Conservation (phyloP, 73 alveolate species). For the Tetrahymena borealis region DNA sequence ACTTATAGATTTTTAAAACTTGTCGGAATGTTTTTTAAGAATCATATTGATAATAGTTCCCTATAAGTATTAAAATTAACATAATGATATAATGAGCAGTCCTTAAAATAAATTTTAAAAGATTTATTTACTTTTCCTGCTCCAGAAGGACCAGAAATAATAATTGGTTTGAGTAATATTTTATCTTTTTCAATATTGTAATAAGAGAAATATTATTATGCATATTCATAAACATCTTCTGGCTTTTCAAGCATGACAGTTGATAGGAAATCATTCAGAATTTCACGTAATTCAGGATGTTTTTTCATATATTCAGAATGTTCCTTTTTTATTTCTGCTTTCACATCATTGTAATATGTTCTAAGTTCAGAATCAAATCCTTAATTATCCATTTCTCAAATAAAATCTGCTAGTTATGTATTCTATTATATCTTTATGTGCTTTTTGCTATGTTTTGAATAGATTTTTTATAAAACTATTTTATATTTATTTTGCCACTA, state of each 20-base stretch:
- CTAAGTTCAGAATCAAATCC: neutral
- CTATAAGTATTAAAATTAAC: neutral
- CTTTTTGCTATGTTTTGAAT: too few species aligned
- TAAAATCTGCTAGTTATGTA: neutral
- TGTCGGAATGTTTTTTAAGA: conserved; percentile 55
- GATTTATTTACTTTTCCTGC: conserved; percentile 65
- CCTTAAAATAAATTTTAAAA: too few species aligned
- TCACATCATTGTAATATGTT: neutral
- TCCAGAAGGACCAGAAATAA: conserved; percentile 84
- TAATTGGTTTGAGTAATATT: conserved; percentile 69
- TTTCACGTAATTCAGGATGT: conserved; percentile 85
- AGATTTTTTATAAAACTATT: too few species aligned
- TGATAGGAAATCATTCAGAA: conserved; percentile 74
- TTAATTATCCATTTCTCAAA: neutral
- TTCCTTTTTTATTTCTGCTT: conserved; percentile 37
- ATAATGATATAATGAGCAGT: too few species aligned
- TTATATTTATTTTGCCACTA: too few species aligned
- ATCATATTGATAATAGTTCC: conserved; percentile 48
- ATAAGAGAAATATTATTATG: conserved; percentile 77
- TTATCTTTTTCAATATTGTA: conserved; percentile 61
- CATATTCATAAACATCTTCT: conserved; percentile 81
- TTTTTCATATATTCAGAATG: conserved; percentile 40
- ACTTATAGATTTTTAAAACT: conserved; percentile 41
- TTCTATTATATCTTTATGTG: too few species aligned
- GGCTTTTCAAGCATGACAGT: conserved; percentile 80